Percentiles rank a stretch among this genome's conserved stretches.
Evolutionary conservation across 73 alveolate species (phyloP).

Genomic region (Blepharisma japonicum): DNA sequence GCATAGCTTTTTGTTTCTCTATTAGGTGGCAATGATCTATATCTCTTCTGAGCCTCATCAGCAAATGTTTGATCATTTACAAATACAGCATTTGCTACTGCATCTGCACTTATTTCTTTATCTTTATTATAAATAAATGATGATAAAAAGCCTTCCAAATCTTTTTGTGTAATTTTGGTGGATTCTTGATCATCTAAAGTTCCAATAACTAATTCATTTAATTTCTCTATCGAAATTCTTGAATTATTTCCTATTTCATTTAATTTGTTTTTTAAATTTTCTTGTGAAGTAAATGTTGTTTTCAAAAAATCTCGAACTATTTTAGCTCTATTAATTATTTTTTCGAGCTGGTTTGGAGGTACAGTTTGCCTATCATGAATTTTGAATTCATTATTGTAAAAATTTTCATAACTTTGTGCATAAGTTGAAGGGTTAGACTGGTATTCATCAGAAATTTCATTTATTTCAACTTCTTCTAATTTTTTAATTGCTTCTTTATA

Average conservation of each 20-base stretch:
- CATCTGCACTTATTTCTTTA: neutral
- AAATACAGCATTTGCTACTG: conserved; percentile 1
- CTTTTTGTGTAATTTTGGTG: neutral
- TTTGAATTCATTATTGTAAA: neutral
- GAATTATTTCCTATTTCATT: neutral
- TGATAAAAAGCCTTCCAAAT: conserved; percentile 22
- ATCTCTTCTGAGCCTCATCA: neutral
- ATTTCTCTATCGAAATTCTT: neutral
- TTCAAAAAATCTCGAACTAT: neutral
- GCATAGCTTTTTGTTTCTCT: neutral
- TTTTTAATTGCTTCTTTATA: neutral
- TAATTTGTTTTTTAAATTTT: neutral
- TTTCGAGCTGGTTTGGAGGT: conserved; percentile 14
- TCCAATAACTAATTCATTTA: neutral
- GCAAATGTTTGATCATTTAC: neutral
- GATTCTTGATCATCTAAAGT: neutral
- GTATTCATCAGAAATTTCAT: no score
- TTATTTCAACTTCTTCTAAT: neutral
- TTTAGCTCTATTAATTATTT: neutral
- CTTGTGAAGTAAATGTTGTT: neutral
- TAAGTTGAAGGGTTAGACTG: neutral
- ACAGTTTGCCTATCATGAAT: conserved; percentile 1
- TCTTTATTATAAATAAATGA: conserved; percentile 5
- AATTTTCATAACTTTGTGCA: neutral
- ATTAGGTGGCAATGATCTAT: conserved; percentile 13